Evolutionary conservation across 768 basidiomycete genomes (phyloP).

Genomic region (Russula abietina): DNA sequence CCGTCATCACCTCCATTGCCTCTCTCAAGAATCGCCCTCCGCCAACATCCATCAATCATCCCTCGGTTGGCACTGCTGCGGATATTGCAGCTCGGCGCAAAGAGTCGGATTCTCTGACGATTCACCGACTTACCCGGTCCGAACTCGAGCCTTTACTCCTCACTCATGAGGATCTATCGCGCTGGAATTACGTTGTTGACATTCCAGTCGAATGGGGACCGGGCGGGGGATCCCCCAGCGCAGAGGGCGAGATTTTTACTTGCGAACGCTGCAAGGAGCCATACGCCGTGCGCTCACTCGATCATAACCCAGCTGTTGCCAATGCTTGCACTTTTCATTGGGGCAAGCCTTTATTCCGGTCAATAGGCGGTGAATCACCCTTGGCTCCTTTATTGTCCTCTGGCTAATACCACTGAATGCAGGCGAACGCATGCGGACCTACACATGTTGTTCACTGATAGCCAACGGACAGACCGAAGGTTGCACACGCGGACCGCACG

Average conservation of each 20-base stretch:
- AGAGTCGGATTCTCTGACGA: constrained; percentile 25
- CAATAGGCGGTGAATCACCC: constrained; percentile 54
- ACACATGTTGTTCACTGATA: constrained; percentile 71
- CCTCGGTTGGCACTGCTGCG: constrained; percentile 72
- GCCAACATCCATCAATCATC: constrained; percentile 55
- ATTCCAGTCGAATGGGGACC: constrained; percentile 50
- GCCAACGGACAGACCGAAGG: constrained; percentile 51
- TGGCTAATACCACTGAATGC: constrained; percentile 5
- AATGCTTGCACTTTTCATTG: constrained; percentile 77
- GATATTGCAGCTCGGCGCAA: constrained; percentile 54
- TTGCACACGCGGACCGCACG: constrained; percentile 77
- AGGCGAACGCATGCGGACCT: constrained; percentile 67
- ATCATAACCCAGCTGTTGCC: constrained; percentile 37
- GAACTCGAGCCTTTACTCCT: constrained; percentile 57
- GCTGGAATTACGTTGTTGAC: constrained; percentile 66
- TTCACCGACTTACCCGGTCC: constrained; percentile 47
- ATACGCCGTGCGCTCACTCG: constrained; percentile 47
- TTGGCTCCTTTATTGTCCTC: neutral
- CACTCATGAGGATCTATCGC: constrained; percentile 47
- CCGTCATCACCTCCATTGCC: constrained; percentile 47
- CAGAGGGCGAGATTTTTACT: constrained; percentile 52
- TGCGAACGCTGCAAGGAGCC: constrained; percentile 78
- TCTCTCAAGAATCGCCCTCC: constrained; percentile 45
- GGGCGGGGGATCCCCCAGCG: constrained; percentile 59
- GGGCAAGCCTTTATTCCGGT: constrained; percentile 61